Percentiles rank a stretch among this genome's conserved stretches.
These are phyloP conservation scores for Cryptococcus wingfieldii DNA, from an alignment of 1,284 basidiomycete genomes.

Conservation along the genomic window DNA sequence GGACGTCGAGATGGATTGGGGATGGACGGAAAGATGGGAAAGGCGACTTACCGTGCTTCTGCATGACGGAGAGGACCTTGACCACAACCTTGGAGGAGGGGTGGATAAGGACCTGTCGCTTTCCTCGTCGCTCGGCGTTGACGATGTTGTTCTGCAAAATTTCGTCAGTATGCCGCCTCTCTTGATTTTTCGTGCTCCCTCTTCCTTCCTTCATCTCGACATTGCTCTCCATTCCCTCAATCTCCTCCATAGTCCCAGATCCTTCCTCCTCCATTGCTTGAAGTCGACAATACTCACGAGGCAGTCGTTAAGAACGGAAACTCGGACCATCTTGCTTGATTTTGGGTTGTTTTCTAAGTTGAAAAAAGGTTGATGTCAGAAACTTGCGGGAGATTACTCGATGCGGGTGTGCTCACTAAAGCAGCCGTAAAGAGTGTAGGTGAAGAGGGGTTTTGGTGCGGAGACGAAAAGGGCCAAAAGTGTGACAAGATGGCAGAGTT, in stretches of 20 bases:
- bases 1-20: constrained; percentile 1
- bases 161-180: neutral
- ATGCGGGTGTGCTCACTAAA: constrained; percentile 44
- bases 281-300: constrained; percentile 58
- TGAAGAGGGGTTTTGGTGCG: constrained; percentile 14
- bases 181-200: neutral
- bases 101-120: constrained; percentile 93
- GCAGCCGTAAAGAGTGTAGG: constrained; percentile 42
- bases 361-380: constrained; percentile 38
- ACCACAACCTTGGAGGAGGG: constrained; percentile 95
- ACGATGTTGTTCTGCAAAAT: constrained; percentile 79
- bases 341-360: constrained; percentile 14
- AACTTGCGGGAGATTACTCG: constrained; percentile 48
- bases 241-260: neutral
- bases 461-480: neutral
- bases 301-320: constrained; percentile 58
- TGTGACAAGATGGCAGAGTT: too few relatives aligned
- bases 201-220: neutral
- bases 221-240: neutral
- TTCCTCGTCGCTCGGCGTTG: constrained; percentile 96
- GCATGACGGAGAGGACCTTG: constrained; percentile 95
- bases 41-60: constrained; percentile 78
- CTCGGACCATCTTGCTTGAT: constrained; percentile 48
- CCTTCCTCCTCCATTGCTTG: neutral
- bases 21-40: neutral